Evolutionary conservation across 345 rosid species (phyloP).

Genomic region (Combretum micranthum): DNA sequence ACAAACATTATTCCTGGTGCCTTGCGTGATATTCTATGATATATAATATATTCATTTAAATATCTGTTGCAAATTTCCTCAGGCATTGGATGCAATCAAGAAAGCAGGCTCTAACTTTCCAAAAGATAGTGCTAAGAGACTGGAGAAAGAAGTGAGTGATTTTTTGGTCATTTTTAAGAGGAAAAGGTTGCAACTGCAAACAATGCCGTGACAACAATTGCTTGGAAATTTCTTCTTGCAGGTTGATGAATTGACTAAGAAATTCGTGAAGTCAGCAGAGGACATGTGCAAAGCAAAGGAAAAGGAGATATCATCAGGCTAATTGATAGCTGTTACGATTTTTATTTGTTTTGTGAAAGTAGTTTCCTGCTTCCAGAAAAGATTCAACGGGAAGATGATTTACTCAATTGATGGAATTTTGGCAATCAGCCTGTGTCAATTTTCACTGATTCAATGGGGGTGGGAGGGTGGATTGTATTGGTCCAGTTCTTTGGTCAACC

Average conservation of each 20-base stretch:
- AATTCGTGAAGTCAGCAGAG: slow-evolving; percentile 73
- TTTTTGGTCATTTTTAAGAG: background rate
- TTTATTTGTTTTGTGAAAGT: background rate
- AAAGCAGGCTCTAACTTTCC: slow-evolving; percentile 66
- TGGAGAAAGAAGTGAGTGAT: slow-evolving; percentile 80
- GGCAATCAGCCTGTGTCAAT: too few relatives aligned
- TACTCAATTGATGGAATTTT: too few relatives aligned
- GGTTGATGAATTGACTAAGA: slow-evolving; percentile 83
- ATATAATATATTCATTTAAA: background rate
- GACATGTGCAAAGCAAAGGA: slow-evolving; percentile 91
- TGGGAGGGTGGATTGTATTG: too few relatives aligned
- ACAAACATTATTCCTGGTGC: background rate
- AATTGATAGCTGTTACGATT: slow-evolving; percentile 10
- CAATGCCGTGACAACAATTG: background rate
- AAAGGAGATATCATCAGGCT: slow-evolving; percentile 70
- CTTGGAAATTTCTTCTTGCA: slow-evolving; percentile 15
- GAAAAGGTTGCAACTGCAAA: background rate
- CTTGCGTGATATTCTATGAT: background rate
- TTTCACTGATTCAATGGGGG: too few relatives aligned
- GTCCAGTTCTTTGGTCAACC: too few relatives aligned
- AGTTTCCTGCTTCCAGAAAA: background rate
- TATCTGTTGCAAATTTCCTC: slow-evolving; percentile 9
- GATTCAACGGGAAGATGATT: too few relatives aligned
- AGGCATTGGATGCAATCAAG: slow-evolving; percentile 87
- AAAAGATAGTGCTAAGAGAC: slow-evolving; percentile 78